A percentile compares a stretch with the other conserved stretches of the same genome.
These are phyloP conservation scores for Fusarium foetens DNA, from an alignment of 2,329 filamentous ascomycete genomes.

Conservation along the genomic window DNA sequence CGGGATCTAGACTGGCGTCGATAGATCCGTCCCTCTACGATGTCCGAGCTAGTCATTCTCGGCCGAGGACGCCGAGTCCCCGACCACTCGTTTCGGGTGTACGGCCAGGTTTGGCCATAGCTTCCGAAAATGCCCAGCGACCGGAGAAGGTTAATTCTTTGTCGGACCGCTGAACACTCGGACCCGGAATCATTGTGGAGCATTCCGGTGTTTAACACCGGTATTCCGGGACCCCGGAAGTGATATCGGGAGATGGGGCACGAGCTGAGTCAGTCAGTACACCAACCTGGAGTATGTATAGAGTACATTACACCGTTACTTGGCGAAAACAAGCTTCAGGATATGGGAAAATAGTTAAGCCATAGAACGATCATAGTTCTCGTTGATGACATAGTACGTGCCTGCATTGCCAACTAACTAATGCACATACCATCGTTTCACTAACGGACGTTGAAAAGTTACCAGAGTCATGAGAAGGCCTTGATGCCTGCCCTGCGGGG, in stretches of 20 bases:
- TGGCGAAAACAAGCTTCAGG: background rate
- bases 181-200: slow-evolving; percentile 2
- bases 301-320: background rate
- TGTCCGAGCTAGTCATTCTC: background rate
- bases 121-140: background rate
- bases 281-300: background rate
- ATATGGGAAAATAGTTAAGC: background rate
- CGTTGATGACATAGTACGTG: background rate
- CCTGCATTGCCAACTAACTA: background rate
- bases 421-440: background rate
- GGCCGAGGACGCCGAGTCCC: slow-evolving; percentile 2
- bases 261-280: background rate
- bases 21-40: background rate
- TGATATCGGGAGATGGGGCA: background rate
- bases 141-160: background rate
- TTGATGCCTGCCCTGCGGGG: background rate
- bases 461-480: background rate
- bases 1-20: background rate
- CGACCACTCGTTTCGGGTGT: background rate
- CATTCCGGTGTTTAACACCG: background rate
- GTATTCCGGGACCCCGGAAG: background rate
- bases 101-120: background rate
- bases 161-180: slow-evolving; percentile 1
- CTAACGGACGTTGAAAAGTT: slow-evolving; percentile 9
- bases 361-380: background rate